Percentiles rank a stretch among this genome's conserved stretches.
phyloP scores from a whole-genome alignment of 129 eudicot genomes.

The Artemisia argyi region DNA sequence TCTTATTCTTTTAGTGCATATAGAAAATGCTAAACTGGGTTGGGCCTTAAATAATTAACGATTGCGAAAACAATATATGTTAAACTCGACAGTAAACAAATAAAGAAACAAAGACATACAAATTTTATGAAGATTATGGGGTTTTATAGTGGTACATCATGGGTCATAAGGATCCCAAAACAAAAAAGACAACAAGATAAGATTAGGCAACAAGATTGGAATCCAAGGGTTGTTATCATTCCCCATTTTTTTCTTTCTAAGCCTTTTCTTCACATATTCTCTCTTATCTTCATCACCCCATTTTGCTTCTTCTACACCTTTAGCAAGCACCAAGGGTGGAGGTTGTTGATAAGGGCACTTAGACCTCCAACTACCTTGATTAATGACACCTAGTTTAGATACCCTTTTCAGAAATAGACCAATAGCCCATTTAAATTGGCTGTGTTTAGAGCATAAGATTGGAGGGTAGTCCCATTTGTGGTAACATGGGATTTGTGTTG shows the following conservation, averaged over 20 bases:
- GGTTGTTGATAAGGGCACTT: constrained; percentile 74
- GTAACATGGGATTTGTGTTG: constrained; percentile 74
- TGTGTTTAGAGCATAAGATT: constrained; percentile 46
- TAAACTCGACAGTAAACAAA: too few relatives aligned
- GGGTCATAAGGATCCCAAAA: too few relatives aligned
- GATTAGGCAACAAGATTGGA: too few relatives aligned
- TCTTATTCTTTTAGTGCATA: too few relatives aligned
- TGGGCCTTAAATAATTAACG: too few relatives aligned
- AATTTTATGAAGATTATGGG: too few relatives aligned
- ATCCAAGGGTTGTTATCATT: constrained; percentile 64
- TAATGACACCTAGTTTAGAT: constrained; percentile 42
- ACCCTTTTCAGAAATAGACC: constrained; percentile 55
- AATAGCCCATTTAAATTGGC: constrained; percentile 52
- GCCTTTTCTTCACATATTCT: constrained; percentile 54
- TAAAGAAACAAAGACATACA: too few relatives aligned
- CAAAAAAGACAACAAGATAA: too few relatives aligned
- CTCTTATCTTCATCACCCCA: constrained; percentile 70
- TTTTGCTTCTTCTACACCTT: constrained; percentile 65
- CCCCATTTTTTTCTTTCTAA: constrained; percentile 41
- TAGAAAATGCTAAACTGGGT: too few relatives aligned
- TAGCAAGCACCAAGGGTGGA: constrained; percentile 71
- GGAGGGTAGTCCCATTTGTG: constrained; percentile 89
- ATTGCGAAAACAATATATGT: too few relatives aligned
- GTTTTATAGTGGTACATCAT: too few relatives aligned
- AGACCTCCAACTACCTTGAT: constrained; percentile 77